Percentiles rank a stretch among this genome's conserved stretches.
Evolutionary conservation across 2,329 filamentous ascomycete species (phyloP).

Genomic region (Dothideomycetidae sp.): DNA sequence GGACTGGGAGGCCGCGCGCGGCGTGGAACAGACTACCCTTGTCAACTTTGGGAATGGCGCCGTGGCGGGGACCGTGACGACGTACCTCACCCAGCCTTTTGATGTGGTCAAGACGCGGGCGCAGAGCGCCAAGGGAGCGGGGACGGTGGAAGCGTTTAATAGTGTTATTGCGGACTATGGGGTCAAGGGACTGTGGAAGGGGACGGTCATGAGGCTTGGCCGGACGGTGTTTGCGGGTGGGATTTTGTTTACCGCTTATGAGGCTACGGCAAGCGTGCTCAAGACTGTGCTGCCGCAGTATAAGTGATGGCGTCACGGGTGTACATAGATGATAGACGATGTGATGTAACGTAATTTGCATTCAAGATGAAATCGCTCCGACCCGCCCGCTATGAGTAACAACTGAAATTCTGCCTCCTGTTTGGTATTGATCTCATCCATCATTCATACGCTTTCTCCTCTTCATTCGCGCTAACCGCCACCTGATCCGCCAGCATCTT

Average conservation of each 20-base stretch:
- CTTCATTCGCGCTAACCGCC: no score
- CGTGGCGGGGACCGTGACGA: slow-evolving; percentile 46
- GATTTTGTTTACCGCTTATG: slow-evolving; percentile 50
- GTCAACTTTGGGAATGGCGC: slow-evolving; percentile 50
- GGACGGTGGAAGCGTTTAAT: slow-evolving; percentile 41
- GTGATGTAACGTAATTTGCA: no score
- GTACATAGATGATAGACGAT: no score
- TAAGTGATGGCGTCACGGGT: neutral
- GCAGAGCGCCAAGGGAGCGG: slow-evolving; percentile 44
- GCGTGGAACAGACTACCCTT: slow-evolving; percentile 36
- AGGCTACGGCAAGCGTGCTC: slow-evolving; percentile 39
- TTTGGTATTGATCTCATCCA: no score
- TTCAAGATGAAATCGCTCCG: no score
- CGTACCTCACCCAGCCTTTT: slow-evolving; percentile 46
- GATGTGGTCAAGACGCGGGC: slow-evolving; percentile 50
- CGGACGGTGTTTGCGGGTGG: slow-evolving; percentile 52
- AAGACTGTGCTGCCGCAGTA: slow-evolving; percentile 21
- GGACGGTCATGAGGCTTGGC: slow-evolving; percentile 53
- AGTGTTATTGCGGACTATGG: slow-evolving; percentile 44
- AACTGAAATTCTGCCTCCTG: no score
- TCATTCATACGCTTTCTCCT: no score
- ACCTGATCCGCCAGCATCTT: no score
- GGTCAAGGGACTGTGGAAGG: slow-evolving; percentile 49
- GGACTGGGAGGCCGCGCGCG: slow-evolving; percentile 37
- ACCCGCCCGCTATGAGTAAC: no score